Evolutionary conservation across 345 rosid species (phyloP), one percentile per base, ranked within the genome.

Genomic region (Citrus maxima): DNA sequence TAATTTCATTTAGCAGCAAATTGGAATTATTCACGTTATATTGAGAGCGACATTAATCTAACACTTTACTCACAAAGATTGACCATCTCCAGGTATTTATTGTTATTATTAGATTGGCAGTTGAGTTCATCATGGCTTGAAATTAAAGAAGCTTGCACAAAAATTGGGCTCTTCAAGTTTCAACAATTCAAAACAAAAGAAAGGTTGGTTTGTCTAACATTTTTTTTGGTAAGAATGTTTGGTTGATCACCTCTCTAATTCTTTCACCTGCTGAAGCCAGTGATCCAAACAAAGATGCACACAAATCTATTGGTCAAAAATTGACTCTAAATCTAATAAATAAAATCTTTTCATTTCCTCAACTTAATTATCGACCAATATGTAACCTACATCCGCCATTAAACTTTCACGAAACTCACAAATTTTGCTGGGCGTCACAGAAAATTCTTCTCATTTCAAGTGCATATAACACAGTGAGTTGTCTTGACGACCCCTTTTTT

Each of bases 121-220:
- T 51, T 51, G 56, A 16, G 56, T 51, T 42, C 21, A 51, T 5
- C 56, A 16, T 51, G 2, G 16, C 56, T 16, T 51, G 56, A 51
- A 51, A 4, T 10, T 5, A 28, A 64, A 61, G 32, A 3, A 35
- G 68, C 10, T 32, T 65, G 68, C 68, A 65, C 14, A 1, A 16
- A 4, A 51, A 51, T 19, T 32, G 68, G 38, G 10, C 12, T 18
- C 68, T 32, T 32, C 40, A 51, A 5, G 19, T 16, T 51, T 51
- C 19, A 51, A 51, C 55, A 2, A 16, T 51, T 51, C 56, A 51
- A 30, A 62, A 62, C 40, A 16, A 70, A 3, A 27, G 37, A 70
- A 70, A 46, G 73, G 18, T 51, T 72, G 75, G 75, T 77, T 40
- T 55, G 84, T 74, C 84, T 80, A 80, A 84, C 86, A 40, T 62